These are phyloP conservation scores for Vitis hybrid DNA, from an alignment of 177 flowering plant genomes.

Conservation along the genomic window DNA sequence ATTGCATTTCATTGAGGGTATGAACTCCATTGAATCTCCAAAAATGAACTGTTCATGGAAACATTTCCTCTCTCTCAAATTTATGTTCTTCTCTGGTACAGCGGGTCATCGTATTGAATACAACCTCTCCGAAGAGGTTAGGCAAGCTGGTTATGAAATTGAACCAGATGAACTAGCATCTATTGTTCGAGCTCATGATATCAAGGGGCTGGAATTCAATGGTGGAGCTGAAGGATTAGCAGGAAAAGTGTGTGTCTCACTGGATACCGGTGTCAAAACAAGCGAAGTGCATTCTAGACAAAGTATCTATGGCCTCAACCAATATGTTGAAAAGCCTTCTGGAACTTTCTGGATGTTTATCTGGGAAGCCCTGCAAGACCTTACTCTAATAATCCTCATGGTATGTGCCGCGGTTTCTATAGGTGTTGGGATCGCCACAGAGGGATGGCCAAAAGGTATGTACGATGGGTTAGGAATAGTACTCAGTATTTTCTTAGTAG, in stretches of 20 bases:
- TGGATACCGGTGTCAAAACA: slow-evolving; percentile 32
- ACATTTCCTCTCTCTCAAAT: slow-evolving; percentile 1
- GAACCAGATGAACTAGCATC: slow-evolving; percentile 50
- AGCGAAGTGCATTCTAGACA: slow-evolving; percentile 30
- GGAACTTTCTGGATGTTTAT: slow-evolving; percentile 46
- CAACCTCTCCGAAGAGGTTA: slow-evolving; percentile 33
- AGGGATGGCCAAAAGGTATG: slow-evolving; percentile 60
- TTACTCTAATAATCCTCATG: slow-evolving; percentile 52
- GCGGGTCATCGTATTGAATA: slow-evolving; percentile 27
- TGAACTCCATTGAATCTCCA: background rate
- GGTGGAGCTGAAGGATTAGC: slow-evolving; percentile 51
- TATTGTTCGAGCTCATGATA: slow-evolving; percentile 33
- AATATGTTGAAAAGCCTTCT: slow-evolving; percentile 43
- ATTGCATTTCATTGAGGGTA: slow-evolving; percentile 47
- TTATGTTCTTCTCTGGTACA: slow-evolving; percentile 11
- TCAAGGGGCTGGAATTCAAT: slow-evolving; percentile 21
- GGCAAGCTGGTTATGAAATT: slow-evolving; percentile 40
- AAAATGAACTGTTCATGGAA: too few species aligned
- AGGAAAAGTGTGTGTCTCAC: slow-evolving; percentile 28
- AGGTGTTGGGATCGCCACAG: slow-evolving; percentile 57
- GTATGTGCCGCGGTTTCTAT: slow-evolving; percentile 51
- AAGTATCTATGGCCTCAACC: slow-evolving; percentile 39
- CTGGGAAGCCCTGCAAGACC: slow-evolving; percentile 58
- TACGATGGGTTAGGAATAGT: slow-evolving; percentile 56
- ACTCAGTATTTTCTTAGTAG: slow-evolving; percentile 47